Conservation (phyloP, 169 alveolate species). For the Plasmodium knowlesi region DNA sequence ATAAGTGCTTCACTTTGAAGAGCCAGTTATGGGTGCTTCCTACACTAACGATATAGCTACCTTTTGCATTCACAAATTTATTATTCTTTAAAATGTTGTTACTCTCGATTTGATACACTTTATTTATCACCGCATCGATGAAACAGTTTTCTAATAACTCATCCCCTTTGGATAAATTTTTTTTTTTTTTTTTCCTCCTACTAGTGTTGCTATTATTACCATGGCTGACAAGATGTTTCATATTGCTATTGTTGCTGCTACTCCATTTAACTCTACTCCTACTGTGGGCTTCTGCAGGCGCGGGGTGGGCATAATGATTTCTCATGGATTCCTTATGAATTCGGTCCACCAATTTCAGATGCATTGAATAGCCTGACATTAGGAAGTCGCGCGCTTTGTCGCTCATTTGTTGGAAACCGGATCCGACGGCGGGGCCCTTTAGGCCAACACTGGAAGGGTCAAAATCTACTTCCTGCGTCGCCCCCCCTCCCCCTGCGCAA, state of each 20-base stretch:
- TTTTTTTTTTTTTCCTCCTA: conserved; percentile 28
- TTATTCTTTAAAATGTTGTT: conserved; percentile 28
- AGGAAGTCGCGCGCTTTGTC: conserved; percentile 16
- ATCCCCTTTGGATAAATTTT: not conserved
- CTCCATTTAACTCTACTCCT: not conserved
- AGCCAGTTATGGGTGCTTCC: conserved; percentile 47
- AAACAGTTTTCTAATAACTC: conserved; percentile 8
- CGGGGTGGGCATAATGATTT: not conserved
- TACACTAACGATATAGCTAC: conserved; percentile 27
- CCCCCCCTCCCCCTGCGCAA: not conserved
- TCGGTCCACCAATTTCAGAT: conserved; percentile 12
- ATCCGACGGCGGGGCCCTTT: not conserved
- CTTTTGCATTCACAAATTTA: conserved; percentile 54
- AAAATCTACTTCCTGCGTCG: not conserved
- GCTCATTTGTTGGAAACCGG: not conserved
- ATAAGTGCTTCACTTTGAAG: conserved; percentile 46
- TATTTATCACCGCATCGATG: conserved; percentile 20
- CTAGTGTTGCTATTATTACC: not conserved
- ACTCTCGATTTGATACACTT: conserved; percentile 20
- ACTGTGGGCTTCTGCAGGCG: not conserved
- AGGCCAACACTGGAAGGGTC: not conserved
- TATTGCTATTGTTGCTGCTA: not conserved
- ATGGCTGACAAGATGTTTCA: not conserved
- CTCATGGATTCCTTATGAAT: conserved; percentile 5
- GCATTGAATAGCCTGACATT: conserved; percentile 64